Evolutionary conservation across 2,329 filamentous ascomycete genomes (phyloP).

Genomic region (Calonectria hawksworthii): DNA sequence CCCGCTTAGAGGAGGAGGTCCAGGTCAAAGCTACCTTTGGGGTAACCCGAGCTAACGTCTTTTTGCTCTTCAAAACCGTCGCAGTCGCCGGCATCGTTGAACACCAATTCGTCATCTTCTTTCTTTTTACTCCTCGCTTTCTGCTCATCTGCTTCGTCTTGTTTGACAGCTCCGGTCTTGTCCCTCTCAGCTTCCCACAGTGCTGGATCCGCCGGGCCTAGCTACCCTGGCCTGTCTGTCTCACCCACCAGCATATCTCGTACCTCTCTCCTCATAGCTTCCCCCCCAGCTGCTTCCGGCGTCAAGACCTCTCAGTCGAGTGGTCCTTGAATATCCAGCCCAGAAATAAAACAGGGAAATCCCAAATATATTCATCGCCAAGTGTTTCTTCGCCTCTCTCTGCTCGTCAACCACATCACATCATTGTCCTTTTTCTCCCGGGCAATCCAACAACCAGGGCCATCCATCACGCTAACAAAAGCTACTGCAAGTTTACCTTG

Average conservation of each 20-base stretch:
- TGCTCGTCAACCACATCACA: neutral
- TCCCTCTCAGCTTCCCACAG: neutral
- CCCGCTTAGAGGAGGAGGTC: neutral
- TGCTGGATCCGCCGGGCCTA: conserved; percentile 18
- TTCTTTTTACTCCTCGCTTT: neutral
- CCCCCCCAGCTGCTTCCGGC: conserved; percentile 17
- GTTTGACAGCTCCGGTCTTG: neutral
- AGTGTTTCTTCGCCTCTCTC: neutral
- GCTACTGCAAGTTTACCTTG: conserved; percentile 44
- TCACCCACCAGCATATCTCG: conserved; percentile 17
- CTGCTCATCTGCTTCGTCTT: neutral
- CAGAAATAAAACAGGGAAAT: neutral
- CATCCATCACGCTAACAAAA: conserved; percentile 30
- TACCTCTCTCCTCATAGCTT: conserved; percentile 1
- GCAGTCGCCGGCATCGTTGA: neutral
- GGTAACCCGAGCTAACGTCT: neutral
- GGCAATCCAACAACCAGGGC: conserved; percentile 11
- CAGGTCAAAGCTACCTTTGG: conserved; percentile 1
- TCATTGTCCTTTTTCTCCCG: neutral
- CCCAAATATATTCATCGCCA: neutral
- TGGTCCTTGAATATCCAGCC: neutral
- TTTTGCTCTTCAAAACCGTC: neutral
- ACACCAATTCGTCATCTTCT: neutral
- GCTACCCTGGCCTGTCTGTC: conserved; percentile 23
- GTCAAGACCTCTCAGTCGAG: conserved; percentile 8